A percentile compares a stretch with the other conserved stretches of the same genome.
Conservation (phyloP, 345 rosid genomes). For the Mangifera indica region DNA sequence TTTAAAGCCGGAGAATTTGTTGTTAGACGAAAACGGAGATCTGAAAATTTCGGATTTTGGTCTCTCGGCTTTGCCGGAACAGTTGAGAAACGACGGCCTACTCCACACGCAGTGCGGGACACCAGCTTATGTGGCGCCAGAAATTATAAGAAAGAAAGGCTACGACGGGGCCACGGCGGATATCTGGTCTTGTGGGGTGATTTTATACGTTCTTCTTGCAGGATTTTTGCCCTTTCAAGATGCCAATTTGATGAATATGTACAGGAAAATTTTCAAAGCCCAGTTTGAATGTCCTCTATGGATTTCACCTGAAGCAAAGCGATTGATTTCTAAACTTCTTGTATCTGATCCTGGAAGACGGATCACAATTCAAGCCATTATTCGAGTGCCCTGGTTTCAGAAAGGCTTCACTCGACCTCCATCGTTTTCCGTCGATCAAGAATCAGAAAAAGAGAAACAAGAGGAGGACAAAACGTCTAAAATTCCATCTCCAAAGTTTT, state of each 20-base stretch:
- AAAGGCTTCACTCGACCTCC: constrained; percentile 47
- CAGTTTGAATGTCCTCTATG: constrained; percentile 67
- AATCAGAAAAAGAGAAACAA: constrained; percentile 23
- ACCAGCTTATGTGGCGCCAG: constrained; percentile 90
- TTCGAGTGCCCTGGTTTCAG: constrained; percentile 64
- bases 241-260: constrained; percentile 63
- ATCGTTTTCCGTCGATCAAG: constrained; percentile 34
- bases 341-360: constrained; percentile 60
- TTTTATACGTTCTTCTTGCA: constrained; percentile 65
- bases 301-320: constrained; percentile 51
- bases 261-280: constrained; percentile 54
- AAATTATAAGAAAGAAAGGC: constrained; percentile 76
- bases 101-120: constrained; percentile 84
- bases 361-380: constrained; percentile 61
- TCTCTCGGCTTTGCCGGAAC: constrained; percentile 70
- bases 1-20: constrained; percentile 76
- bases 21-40: constrained; percentile 64
- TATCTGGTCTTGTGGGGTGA: constrained; percentile 92
- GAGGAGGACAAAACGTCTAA: constrained; percentile 10
- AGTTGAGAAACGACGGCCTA: constrained; percentile 64
- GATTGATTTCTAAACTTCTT: constrained; percentile 56
- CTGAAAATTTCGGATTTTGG: constrained; percentile 82
- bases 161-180: constrained; percentile 85
- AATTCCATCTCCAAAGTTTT: constrained; percentile 37
- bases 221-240: constrained; percentile 76